phyloP scores from a whole-genome alignment of 1,139 yeast species.

The Sugiyamaella paludigena region DNA sequence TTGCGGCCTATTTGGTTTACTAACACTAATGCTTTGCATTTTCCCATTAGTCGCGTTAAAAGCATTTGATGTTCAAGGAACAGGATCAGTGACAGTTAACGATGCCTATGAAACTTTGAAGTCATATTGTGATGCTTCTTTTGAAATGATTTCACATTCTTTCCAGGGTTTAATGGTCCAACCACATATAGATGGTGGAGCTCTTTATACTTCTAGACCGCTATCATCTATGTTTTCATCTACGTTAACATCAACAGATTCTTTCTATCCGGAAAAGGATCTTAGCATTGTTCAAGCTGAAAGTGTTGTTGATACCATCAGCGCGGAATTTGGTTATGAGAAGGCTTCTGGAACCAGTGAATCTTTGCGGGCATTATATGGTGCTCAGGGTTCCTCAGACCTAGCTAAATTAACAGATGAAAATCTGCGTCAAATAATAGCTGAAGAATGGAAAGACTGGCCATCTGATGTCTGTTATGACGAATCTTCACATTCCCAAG shows the following conservation, averaged over 20 bases:
- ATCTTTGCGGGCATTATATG: no score
- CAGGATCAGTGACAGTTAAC: conserved; percentile 5
- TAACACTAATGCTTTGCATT: no score
- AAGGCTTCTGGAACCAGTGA: no score
- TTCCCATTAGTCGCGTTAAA: conserved; percentile 5
- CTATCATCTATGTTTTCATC: conserved; percentile 16
- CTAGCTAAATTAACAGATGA: no score
- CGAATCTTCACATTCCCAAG: no score
- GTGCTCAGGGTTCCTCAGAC: no score
- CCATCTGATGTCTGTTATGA: not conserved
- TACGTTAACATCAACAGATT: conserved; percentile 3
- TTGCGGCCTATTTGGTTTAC: no score
- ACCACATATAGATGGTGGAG: conserved; percentile 10
- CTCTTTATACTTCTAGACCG: conserved; percentile 11
- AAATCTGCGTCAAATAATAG: not conserved
- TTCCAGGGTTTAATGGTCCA: conserved; percentile 5
- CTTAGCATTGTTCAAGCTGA: not conserved
- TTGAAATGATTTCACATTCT: not conserved
- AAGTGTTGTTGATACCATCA: not conserved
- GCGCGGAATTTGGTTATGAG: no score
- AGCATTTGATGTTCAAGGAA: conserved; percentile 13
- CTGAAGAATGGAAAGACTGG: not conserved
- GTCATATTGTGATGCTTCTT: conserved; percentile 10
- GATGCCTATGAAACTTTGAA: conserved; percentile 9
- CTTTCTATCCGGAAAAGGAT: not conserved